Evolutionary conservation across 192 early-diverging fungal genomes (phyloP).

Genomic region (Kappamyces sp.): DNA sequence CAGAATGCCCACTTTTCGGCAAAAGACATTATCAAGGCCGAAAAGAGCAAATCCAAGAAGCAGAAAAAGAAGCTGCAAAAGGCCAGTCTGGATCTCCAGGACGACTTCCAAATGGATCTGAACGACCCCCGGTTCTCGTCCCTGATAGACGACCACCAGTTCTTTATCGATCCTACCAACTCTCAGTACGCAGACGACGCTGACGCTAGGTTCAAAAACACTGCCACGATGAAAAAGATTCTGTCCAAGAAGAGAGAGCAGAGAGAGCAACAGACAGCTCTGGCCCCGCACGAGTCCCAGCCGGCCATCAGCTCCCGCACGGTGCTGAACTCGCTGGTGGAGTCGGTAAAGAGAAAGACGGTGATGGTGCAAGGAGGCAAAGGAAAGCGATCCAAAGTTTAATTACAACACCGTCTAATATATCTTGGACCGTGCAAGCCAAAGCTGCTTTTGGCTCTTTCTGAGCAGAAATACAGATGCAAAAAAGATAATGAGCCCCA

Average conservation of each 20-base stretch:
- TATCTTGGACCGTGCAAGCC: too few species aligned
- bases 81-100: conserved; percentile 48
- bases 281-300: neutral
- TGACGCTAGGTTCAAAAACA: conserved; percentile 61
- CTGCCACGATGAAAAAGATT: conserved; percentile 61
- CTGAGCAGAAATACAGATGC: too few species aligned
- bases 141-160: conserved; percentile 73
- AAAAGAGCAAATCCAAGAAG: conserved; percentile 44
- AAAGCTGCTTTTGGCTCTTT: too few species aligned
- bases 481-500: too few species aligned
- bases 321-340: conserved; percentile 32
- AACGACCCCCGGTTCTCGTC: conserved; percentile 80
- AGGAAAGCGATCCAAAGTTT: conserved; percentile 22
- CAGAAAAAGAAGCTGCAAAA: conserved; percentile 23
- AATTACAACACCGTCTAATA: neutral
- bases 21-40: conserved; percentile 77
- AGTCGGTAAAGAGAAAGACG: conserved; percentile 25
- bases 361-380: conserved; percentile 23
- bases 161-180: conserved; percentile 94
- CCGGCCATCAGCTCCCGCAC: neutral
- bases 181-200: conserved; percentile 52
- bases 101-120: conserved; percentile 83
- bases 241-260: conserved; percentile 34
- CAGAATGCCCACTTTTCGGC: conserved; percentile 74
- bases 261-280: conserved; percentile 32